Conservation (phyloP, 2,329 filamentous ascomycete genomes). For the Mycogone perniciosa region DNA sequence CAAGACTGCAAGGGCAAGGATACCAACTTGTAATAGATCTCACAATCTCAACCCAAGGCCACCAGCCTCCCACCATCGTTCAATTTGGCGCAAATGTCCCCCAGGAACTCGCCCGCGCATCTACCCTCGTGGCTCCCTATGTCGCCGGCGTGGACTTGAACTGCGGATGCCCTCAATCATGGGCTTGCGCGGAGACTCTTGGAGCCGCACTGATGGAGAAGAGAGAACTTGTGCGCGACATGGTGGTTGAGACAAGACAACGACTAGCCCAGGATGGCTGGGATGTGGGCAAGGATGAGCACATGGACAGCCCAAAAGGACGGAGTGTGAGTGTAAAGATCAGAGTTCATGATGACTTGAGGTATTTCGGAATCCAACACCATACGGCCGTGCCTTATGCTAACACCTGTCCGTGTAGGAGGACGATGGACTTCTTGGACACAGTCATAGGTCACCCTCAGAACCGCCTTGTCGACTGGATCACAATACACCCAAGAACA, state of each 20-base stretch:
- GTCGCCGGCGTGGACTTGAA: slow-evolving; percentile 63
- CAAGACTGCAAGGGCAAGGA: not conserved
- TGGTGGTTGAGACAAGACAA: slow-evolving; percentile 52
- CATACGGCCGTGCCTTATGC: not conserved
- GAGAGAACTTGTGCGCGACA: slow-evolving; percentile 58
- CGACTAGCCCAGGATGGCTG: slow-evolving; percentile 48
- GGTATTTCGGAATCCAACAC: slow-evolving; percentile 27
- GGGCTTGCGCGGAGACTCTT: slow-evolving; percentile 62
- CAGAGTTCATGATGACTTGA: slow-evolving; percentile 57
- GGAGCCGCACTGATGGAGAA: slow-evolving; percentile 64
- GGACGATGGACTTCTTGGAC: slow-evolving; percentile 56
- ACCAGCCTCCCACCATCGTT: slow-evolving; percentile 55
- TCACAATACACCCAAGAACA: slow-evolving; percentile 64
- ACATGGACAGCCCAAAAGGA: slow-evolving; percentile 38
- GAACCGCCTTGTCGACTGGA: slow-evolving; percentile 54
- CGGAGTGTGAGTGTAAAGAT: slow-evolving; percentile 66
- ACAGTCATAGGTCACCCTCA: slow-evolving; percentile 51
- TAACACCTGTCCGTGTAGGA: slow-evolving; percentile 23
- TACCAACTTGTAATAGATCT: slow-evolving; percentile 39
- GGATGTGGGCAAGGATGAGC: slow-evolving; percentile 38
- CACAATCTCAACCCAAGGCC: slow-evolving; percentile 47
- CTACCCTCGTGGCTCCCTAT: slow-evolving; percentile 54
- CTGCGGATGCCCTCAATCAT: slow-evolving; percentile 67
- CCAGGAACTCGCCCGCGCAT: slow-evolving; percentile 55
- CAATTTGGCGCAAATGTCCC: slow-evolving; percentile 62